phyloP scores from a whole-genome alignment of 306 rosid genomes.

The Rosa chinensis region DNA sequence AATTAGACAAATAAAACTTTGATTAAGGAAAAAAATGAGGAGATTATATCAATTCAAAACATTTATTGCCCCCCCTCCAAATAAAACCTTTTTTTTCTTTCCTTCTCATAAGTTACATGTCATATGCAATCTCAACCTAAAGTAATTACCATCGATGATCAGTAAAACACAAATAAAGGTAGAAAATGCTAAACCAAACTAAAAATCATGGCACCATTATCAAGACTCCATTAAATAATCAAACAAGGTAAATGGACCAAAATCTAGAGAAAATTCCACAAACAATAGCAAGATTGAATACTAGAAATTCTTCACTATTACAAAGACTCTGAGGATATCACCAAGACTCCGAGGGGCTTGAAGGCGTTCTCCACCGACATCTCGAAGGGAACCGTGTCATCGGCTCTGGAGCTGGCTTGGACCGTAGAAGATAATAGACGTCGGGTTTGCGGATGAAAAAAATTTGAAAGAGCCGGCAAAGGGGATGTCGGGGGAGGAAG shows the following conservation, averaged over 20 bases:
- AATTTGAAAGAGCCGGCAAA: too few species aligned
- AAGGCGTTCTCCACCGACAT: constrained; percentile 91
- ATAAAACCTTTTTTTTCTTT: too few species aligned
- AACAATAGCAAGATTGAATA: too few species aligned
- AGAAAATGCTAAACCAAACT: not conserved
- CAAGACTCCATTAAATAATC: not conserved
- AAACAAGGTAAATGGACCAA: not conserved
- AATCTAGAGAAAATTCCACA: too few species aligned
- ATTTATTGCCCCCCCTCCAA: too few species aligned
- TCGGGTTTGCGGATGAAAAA: not conserved
- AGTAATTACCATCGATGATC: constrained; percentile 12
- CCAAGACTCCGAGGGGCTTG: constrained; percentile 72
- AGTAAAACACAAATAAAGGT: not conserved
- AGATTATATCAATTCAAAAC: too few species aligned
- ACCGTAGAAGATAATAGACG: constrained; percentile 44
- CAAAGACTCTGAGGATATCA: constrained; percentile 8
- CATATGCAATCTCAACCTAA: constrained; percentile 98
- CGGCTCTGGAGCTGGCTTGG: constrained; percentile 75
- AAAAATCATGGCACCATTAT: not conserved
- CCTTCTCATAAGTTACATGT: constrained; percentile 92
- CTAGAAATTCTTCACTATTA: too few species aligned
- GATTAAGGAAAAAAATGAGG: too few species aligned
- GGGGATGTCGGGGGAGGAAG: too few species aligned
- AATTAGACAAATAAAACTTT: too few species aligned
- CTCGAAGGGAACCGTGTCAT: constrained; percentile 79